These are phyloP conservation scores for Trichophyton benhamiae DNA, from an alignment of 2,329 filamentous ascomycete genomes.

Conservation along the genomic window DNA sequence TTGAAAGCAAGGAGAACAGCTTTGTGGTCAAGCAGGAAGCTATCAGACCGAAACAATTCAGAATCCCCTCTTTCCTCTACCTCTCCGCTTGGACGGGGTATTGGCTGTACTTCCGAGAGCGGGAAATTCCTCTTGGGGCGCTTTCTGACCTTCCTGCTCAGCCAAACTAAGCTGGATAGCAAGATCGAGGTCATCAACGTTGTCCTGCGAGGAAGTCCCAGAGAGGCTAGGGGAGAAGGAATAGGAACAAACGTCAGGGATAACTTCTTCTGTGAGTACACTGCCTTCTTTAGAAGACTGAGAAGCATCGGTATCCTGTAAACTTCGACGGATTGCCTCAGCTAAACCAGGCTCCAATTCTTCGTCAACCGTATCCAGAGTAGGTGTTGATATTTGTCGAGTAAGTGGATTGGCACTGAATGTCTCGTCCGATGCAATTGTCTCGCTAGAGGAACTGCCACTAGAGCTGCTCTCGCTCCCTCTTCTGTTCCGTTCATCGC, in stretches of 20 bases:
- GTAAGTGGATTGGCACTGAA: not conserved
- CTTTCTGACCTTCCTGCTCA: conserved; percentile 35
- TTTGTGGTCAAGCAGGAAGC: conserved; percentile 8
- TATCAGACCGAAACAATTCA: not conserved
- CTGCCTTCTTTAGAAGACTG: conserved; percentile 23
- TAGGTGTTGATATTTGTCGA: conserved; percentile 21
- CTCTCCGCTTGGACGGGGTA: conserved; percentile 8
- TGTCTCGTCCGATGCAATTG: conserved; percentile 16
- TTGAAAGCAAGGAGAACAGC: not conserved
- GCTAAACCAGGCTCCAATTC: conserved; percentile 47
- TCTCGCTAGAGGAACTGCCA: conserved; percentile 27
- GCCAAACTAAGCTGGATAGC: conserved; percentile 51
- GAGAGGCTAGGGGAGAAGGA: conserved; percentile 9
- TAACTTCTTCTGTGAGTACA: conserved; percentile 7
- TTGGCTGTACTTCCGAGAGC: conserved; percentile 12
- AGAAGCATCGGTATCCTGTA: conserved; percentile 29
- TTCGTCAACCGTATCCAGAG: conserved; percentile 32
- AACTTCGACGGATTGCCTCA: conserved; percentile 48
- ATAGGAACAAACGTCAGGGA: not conserved
- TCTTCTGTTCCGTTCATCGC: conserved; percentile 37
- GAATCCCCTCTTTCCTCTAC: not conserved
- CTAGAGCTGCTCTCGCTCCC: conserved; percentile 32
- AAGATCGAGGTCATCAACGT: conserved; percentile 48
- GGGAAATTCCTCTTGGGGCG: conserved; percentile 23
- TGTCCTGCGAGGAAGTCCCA: conserved; percentile 26